Evolutionary conservation across 768 basidiomycete genomes (phyloP).

Genomic region (Chiua virens): DNA sequence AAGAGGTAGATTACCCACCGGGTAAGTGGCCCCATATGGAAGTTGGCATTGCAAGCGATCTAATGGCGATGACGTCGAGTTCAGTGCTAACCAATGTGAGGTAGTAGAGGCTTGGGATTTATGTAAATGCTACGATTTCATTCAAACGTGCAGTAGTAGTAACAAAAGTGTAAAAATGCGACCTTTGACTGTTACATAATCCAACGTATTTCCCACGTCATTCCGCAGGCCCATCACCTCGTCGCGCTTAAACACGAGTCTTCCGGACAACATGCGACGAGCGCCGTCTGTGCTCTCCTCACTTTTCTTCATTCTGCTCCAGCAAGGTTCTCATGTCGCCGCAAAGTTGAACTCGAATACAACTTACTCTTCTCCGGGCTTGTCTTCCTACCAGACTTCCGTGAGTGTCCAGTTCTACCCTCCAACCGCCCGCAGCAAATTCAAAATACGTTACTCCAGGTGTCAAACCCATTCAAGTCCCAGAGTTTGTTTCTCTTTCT

Average conservation of each 20-base stretch:
- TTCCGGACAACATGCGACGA: conserved; percentile 24
- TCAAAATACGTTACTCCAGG: conserved; percentile 16
- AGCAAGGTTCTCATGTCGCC: background rate
- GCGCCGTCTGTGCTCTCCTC: conserved; percentile 14
- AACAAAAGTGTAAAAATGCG: no score
- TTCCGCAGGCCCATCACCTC: background rate
- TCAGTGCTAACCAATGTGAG: no score
- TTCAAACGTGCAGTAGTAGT: no score
- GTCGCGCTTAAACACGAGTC: no score
- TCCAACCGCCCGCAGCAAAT: conserved; percentile 2
- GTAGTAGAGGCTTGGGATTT: no score
- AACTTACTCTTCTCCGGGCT: conserved; percentile 6
- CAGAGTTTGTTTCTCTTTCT: conserved; percentile 9
- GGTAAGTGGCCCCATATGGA: conserved; percentile 3
- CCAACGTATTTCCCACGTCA: conserved; percentile 15
- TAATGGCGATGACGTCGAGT: no score
- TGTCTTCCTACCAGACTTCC: conserved; percentile 26
- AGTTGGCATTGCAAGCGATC: no score
- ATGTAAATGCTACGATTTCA: no score
- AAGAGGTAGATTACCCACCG: conserved; percentile 13
- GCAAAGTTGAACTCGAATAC: conserved; percentile 11
- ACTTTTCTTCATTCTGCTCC: background rate
- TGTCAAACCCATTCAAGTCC: conserved; percentile 16
- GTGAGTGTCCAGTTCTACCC: conserved; percentile 12
- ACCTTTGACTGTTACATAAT: background rate